Percentiles rank a stretch among this genome's conserved stretches.
Conservation (phyloP, 805 yeast genomes). For the Metschnikowia baotianmanensis region DNA sequence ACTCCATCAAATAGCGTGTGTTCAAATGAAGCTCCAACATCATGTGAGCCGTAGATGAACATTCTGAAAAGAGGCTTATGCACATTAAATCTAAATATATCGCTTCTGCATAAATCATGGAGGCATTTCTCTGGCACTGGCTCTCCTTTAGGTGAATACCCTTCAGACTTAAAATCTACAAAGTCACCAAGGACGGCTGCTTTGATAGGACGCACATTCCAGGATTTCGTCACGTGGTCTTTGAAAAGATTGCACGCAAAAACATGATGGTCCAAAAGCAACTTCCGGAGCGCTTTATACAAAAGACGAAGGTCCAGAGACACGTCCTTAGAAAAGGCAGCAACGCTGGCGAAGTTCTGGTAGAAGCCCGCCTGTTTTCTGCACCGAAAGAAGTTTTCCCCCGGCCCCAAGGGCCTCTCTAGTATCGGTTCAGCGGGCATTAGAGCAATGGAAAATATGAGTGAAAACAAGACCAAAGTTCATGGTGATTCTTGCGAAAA, state of each 20-base stretch:
- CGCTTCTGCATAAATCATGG: conserved; percentile 18
- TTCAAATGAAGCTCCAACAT: conserved; percentile 30
- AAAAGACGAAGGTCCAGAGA: conserved; percentile 15
- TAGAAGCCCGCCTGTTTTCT: conserved; percentile 31
- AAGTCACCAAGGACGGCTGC: conserved; percentile 26
- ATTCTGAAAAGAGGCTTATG: conserved; percentile 31
- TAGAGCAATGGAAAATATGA: background rate
- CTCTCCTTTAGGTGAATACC: conserved; percentile 13
- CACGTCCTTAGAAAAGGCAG: conserved; percentile 27
- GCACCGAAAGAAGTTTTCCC: conserved; percentile 36
- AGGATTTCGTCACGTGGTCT: conserved; percentile 12
- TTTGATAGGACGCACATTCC: conserved; percentile 25
- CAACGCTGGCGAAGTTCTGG: conserved; percentile 34
- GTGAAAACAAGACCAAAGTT: no score
- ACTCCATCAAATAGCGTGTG: conserved; percentile 42
- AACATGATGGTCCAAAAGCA: conserved; percentile 34
- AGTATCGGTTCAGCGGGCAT: background rate
- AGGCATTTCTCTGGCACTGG: conserved; percentile 29
- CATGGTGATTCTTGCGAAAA: no score
- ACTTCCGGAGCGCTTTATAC: conserved; percentile 29
- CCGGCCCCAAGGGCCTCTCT: conserved; percentile 27
- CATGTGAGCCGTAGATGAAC: conserved; percentile 22
- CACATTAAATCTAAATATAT: conserved; percentile 21
- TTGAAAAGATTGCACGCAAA: conserved; percentile 31
- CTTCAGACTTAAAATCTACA: conserved; percentile 17